Conservation (phyloP, 2,329 filamentous ascomycete species). For the Trichoderma brevicompactum region DNA sequence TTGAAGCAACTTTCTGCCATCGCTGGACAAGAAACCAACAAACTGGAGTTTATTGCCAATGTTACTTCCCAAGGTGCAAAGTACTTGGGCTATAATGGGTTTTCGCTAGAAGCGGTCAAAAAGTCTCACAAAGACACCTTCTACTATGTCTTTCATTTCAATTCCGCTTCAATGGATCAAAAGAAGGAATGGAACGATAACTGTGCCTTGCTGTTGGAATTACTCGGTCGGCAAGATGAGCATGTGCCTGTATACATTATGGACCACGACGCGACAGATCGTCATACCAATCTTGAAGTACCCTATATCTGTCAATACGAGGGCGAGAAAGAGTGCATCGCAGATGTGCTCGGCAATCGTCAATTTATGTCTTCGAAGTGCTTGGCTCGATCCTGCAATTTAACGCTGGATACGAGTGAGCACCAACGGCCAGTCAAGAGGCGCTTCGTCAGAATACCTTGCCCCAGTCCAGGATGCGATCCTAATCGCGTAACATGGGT, state of each 20-base stretch:
- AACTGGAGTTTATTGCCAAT: constrained; percentile 28
- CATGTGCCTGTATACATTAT: constrained; percentile 29
- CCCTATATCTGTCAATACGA: constrained; percentile 15
- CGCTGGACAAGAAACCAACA: constrained; percentile 27
- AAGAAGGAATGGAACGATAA: constrained; percentile 20
- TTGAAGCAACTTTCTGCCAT: not conserved
- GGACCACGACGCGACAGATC: constrained; percentile 29
- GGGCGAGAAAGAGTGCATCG: not conserved
- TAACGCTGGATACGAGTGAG: not conserved
- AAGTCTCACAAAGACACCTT: not conserved
- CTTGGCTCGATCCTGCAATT: not conserved
- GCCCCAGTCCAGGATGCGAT: constrained; percentile 38
- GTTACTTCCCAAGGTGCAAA: constrained; percentile 15
- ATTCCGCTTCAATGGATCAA: not conserved
- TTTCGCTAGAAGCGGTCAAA: not conserved
- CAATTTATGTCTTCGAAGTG: constrained; percentile 17
- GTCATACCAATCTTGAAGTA: not conserved
- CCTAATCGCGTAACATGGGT: constrained; percentile 24
- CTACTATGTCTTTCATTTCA: constrained; percentile 25
- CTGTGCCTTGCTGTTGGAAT: not conserved
- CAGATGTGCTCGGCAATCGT: not conserved
- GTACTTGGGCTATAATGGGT: constrained; percentile 32
- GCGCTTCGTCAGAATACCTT: constrained; percentile 41
- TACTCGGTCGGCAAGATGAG: not conserved
- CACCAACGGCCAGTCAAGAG: constrained; percentile 29